Evolutionary conservation across 169 alveolate genomes (phyloP).

Genomic region (Condylostoma magnum): DNA sequence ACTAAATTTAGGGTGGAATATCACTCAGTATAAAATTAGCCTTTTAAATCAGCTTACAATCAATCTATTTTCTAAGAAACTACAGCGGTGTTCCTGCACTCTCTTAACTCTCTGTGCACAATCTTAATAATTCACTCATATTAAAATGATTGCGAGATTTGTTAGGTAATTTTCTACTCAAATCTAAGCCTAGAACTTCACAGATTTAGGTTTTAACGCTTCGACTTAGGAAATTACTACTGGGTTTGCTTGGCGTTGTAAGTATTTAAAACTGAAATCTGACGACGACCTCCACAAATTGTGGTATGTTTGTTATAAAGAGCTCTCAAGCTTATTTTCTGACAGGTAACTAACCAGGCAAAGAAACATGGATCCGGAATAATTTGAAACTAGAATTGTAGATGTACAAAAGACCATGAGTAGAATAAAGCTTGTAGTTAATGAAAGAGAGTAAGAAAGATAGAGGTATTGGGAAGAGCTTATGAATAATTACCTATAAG

Average conservation of each 20-base stretch:
- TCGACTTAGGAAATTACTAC: slow-evolving; percentile 1
- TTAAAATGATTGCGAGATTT: no score
- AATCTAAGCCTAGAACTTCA: no score
- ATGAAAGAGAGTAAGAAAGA: slow-evolving; percentile 63
- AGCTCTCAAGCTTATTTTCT: slow-evolving; percentile 51
- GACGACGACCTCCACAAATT: slow-evolving; percentile 69
- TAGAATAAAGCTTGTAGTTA: slow-evolving; percentile 58
- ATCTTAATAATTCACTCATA: no score
- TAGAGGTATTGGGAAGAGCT: slow-evolving; percentile 51
- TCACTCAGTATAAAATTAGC: no score
- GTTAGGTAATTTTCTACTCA: no score
- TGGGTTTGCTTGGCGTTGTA: slow-evolving; percentile 73
- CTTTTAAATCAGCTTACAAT: no score
- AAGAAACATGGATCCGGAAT: slow-evolving; percentile 31
- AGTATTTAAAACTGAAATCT: slow-evolving; percentile 61
- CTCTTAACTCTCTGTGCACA: no score
- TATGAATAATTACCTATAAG: slow-evolving; percentile 55
- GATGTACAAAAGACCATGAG: slow-evolving; percentile 59
- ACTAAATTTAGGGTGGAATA: no score
- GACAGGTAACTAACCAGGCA: slow-evolving; percentile 45
- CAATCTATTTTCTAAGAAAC: no score
- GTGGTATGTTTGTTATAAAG: slow-evolving; percentile 69
- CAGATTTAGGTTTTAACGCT: no score
- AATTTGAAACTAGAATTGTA: slow-evolving; percentile 36
- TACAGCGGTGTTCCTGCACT: no score